Evolutionary conservation across 371 early-diverging fungal species (phyloP).

Genomic region (Mortierella sp.): DNA sequence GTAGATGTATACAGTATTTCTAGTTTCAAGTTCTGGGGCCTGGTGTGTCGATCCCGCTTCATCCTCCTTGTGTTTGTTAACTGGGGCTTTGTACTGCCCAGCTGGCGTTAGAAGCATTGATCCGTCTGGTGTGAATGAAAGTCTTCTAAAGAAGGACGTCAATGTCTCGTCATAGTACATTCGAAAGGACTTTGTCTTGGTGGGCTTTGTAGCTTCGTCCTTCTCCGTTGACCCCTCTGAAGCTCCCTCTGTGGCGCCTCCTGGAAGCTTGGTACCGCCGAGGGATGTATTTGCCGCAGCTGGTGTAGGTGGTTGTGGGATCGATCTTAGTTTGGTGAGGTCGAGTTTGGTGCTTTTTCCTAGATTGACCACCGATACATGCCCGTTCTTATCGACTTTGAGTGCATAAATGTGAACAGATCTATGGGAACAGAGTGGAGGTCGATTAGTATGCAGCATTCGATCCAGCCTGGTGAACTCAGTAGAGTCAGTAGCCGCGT

Average conservation of each 20-base stretch:
- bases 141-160: slow-evolving; percentile 92
- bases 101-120: slow-evolving; percentile 85
- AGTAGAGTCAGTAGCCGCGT: no score
- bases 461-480: no score
- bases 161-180: slow-evolving; percentile 91
- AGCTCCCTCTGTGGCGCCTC: slow-evolving; percentile 15
- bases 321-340: slow-evolving; percentile 41
- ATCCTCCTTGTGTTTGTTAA: slow-evolving; percentile 27
- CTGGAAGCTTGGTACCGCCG: slow-evolving; percentile 25
- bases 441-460: background rate
- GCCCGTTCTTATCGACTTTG: slow-evolving; percentile 36
- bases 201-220: slow-evolving; percentile 29
- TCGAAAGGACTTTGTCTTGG: slow-evolving; percentile 54
- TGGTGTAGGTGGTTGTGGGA: slow-evolving; percentile 11
- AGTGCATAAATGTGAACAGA: slow-evolving; percentile 62
- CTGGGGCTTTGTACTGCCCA: slow-evolving; percentile 65
- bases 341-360: slow-evolving; percentile 55
- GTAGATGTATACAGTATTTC: slow-evolving; percentile 61
- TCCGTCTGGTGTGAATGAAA: slow-evolving; percentile 92
- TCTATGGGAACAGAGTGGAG: slow-evolving; percentile 21
- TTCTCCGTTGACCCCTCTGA: slow-evolving; percentile 19
- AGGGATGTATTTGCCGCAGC: slow-evolving; percentile 19
- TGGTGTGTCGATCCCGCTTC: slow-evolving; percentile 12
- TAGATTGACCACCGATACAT: slow-evolving; percentile 29
- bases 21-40: slow-evolving; percentile 24